These are phyloP conservation scores for Imleria badia DNA, from an alignment of 768 basidiomycete genomes.

Conservation along the genomic window DNA sequence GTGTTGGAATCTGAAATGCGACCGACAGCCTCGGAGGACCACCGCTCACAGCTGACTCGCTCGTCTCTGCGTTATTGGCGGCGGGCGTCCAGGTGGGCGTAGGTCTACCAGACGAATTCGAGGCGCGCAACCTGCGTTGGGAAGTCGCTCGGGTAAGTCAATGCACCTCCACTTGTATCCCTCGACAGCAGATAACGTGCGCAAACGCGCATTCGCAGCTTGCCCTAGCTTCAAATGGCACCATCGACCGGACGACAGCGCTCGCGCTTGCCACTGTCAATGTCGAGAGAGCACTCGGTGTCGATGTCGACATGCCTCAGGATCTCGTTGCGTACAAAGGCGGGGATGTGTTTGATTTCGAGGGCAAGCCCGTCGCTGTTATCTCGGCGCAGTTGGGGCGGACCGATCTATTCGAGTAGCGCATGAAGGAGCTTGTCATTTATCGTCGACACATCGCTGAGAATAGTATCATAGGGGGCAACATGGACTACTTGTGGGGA, in stretches of 20 bases:
- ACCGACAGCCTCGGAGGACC: slow-evolving; percentile 61
- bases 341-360: slow-evolving; percentile 37
- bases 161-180: not conserved
- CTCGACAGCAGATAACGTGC: not conserved
- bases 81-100: slow-evolving; percentile 65
- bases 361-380: slow-evolving; percentile 40
- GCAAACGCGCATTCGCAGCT: slow-evolving; percentile 26
- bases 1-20: not conserved
- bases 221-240: slow-evolving; percentile 38
- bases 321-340: slow-evolving; percentile 41
- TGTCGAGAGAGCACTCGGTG: slow-evolving; percentile 43
- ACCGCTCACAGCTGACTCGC: slow-evolving; percentile 58
- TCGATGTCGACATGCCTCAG: slow-evolving; percentile 28
- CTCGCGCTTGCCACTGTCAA: slow-evolving; percentile 41
- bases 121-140: slow-evolving; percentile 36
- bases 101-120: slow-evolving; percentile 39
- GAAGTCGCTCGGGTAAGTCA: slow-evolving; percentile 39
- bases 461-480: too few species aligned
- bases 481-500: too few species aligned
- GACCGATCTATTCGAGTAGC: slow-evolving; percentile 20
- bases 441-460: not conserved
- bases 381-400: slow-evolving; percentile 30
- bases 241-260: slow-evolving; percentile 34
- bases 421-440: not conserved
- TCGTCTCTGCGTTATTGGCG: slow-evolving; percentile 51